Conservation (phyloP, 345 rosid species). For the Salix suchowensis region DNA sequence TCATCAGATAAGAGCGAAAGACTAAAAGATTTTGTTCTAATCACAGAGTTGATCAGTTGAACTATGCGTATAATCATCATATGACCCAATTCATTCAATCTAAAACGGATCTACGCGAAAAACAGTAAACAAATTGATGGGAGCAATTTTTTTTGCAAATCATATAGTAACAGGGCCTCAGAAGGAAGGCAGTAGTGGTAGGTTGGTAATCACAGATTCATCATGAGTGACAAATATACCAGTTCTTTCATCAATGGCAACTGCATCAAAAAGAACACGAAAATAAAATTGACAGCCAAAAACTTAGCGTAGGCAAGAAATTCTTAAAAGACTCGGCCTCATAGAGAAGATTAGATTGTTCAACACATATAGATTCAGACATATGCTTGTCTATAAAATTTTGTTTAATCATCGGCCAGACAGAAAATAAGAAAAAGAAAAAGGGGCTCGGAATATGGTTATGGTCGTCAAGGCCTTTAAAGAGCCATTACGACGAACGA, state of each 20-base stretch:
- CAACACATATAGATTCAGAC: slow-evolving; percentile 66
- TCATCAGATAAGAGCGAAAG: slow-evolving; percentile 99
- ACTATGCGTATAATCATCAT: slow-evolving; percentile 88
- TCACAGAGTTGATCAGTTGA: slow-evolving; percentile 78
- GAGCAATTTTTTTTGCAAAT: neutral
- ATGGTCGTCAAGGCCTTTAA: slow-evolving; percentile 82
- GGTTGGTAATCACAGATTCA: slow-evolving; percentile 31
- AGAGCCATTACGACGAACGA: slow-evolving; percentile 97
- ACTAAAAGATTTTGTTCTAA: slow-evolving; percentile 43
- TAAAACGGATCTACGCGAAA: too few relatives aligned
- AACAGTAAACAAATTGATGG: neutral
- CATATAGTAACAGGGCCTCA: slow-evolving; percentile 29
- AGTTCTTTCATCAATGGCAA: slow-evolving; percentile 38
- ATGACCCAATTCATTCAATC: slow-evolving; percentile 27
- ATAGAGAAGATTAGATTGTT: slow-evolving; percentile 83
- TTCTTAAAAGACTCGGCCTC: slow-evolving; percentile 39
- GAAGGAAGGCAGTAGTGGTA: slow-evolving; percentile 74
- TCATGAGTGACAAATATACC: slow-evolving; percentile 27
- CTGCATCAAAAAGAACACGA: neutral
- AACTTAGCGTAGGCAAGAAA: neutral
- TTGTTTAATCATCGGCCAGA: slow-evolving; percentile 68
- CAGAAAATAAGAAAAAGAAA: neutral
- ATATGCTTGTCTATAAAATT: slow-evolving; percentile 71
- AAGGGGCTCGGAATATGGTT: slow-evolving; percentile 84
- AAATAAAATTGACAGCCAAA: neutral